Conservation (phyloP, 2,329 filamentous ascomycete genomes). For the Fusarium heterosporum region DNA sequence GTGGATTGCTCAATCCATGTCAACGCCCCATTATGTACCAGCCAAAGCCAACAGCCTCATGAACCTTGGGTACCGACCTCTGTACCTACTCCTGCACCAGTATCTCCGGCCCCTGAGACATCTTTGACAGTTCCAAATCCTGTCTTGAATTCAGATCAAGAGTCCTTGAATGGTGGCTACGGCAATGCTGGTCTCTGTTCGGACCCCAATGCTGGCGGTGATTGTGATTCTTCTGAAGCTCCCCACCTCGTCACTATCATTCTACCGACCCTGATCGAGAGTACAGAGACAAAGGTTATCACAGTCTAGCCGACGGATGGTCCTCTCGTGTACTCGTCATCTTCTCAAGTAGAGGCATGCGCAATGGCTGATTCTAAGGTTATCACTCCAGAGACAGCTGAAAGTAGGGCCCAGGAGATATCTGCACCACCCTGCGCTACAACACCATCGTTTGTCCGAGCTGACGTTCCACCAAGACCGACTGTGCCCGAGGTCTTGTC, state of each 20-base stretch:
- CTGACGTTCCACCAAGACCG: not conserved
- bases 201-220: not conserved
- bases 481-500: not conserved
- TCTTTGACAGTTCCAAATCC: not conserved
- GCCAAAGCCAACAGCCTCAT: conserved; percentile 1
- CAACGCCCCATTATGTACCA: conserved; percentile 8
- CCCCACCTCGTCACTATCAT: conserved; percentile 44
- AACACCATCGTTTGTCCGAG: not conserved
- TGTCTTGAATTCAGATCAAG: too few species aligned
- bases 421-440: not conserved
- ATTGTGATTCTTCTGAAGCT: not conserved
- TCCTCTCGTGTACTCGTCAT: conserved; percentile 16
- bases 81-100: not conserved
- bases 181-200: not conserved
- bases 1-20: conserved; percentile 5
- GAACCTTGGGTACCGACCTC: not conserved
- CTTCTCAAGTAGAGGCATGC: conserved; percentile 4
- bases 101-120: not conserved
- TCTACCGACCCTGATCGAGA: conserved; percentile 34
- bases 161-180: not conserved
- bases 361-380: not conserved
- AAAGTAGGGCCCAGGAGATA: not conserved
- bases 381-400: not conserved
- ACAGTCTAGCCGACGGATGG: conserved; percentile 29
- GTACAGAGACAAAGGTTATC: conserved; percentile 35